Conservation (phyloP, 352 stramenopile genomes). For the Blastocystis sp. region DNA sequence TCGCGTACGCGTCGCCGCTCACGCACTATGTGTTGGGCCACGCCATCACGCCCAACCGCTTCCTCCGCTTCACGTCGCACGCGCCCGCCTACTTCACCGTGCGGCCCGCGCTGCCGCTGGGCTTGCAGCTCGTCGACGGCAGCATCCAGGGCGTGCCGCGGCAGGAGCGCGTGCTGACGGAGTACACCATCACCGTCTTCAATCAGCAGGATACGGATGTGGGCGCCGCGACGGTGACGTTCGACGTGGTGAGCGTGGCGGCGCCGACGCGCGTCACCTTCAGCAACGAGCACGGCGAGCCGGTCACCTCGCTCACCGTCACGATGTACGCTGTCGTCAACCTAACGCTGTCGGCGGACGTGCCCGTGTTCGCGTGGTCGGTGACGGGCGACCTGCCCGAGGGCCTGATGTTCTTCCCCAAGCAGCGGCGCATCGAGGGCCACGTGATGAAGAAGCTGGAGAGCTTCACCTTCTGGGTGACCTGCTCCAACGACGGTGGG, state of each 20-base stretch:
- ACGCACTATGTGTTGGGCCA: neutral
- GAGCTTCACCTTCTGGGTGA: neutral
- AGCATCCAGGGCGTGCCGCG: neutral
- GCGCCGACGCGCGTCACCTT: neutral
- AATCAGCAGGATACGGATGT: neutral
- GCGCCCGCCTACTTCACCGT: neutral
- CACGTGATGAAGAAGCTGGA: neutral
- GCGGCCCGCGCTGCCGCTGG: neutral
- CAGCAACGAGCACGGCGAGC: neutral
- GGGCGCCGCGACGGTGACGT: neutral
- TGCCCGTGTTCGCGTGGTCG: neutral
- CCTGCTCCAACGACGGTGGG: no score
- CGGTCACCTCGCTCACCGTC: neutral
- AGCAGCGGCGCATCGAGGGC: neutral
- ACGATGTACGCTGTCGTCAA: neutral
- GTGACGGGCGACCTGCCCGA: neutral
- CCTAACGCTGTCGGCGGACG: neutral
- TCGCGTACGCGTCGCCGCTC: neutral
- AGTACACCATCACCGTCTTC: neutral
- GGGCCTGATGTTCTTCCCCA: neutral
- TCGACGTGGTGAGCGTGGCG: neutral
- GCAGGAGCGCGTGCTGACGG: no score
- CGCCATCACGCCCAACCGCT: neutral
- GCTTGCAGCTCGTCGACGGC: slow-evolving; percentile 6
- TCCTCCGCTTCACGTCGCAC: neutral